Conservation (phyloP, 352 stramenopile species). For the Phytophthora idaei region DNA sequence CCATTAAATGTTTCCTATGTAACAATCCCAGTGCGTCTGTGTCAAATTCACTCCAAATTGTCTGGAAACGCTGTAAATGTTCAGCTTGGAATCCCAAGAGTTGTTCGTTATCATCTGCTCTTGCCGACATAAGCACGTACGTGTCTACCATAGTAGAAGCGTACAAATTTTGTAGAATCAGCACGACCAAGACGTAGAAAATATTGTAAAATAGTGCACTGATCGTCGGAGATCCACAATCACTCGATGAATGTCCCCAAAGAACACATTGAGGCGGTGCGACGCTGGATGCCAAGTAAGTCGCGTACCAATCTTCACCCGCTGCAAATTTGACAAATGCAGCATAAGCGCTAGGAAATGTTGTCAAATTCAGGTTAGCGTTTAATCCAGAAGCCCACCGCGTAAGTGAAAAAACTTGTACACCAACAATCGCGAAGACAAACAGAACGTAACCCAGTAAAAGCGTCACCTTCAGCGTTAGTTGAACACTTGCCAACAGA, state of each 20-base stretch:
- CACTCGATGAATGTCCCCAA: conserved; percentile 46
- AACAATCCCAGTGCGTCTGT: conserved; percentile 73
- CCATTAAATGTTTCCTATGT: conserved; percentile 69
- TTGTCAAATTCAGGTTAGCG: conserved; percentile 75
- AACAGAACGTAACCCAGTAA: conserved; percentile 83
- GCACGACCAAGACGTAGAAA: conserved; percentile 80
- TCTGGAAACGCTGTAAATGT: conserved; percentile 69
- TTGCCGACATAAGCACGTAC: conserved; percentile 76
- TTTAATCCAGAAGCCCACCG: conserved; percentile 81
- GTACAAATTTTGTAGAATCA: conserved; percentile 86
- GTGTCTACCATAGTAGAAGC: conserved; percentile 84
- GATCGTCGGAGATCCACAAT: conserved; percentile 70
- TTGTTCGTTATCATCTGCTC: conserved; percentile 62
- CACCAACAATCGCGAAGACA: conserved; percentile 81
- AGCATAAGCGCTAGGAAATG: conserved; percentile 74
- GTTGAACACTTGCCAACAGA: conserved; percentile 62
- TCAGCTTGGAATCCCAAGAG: conserved; percentile 68
- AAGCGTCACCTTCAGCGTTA: conserved; percentile 83
- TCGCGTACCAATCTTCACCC: conserved; percentile 86
- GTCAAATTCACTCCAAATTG: conserved; percentile 80
- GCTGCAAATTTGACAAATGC: conserved; percentile 85
- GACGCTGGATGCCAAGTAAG: conserved; percentile 74
- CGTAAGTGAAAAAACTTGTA: conserved; percentile 84
- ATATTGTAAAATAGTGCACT: conserved; percentile 79
- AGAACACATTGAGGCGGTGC: conserved; percentile 61